Base-by-base conservation (phyloP, 495 filamentous ascomycete genomes). In the Clohesyomyces aquaticus region DNA sequence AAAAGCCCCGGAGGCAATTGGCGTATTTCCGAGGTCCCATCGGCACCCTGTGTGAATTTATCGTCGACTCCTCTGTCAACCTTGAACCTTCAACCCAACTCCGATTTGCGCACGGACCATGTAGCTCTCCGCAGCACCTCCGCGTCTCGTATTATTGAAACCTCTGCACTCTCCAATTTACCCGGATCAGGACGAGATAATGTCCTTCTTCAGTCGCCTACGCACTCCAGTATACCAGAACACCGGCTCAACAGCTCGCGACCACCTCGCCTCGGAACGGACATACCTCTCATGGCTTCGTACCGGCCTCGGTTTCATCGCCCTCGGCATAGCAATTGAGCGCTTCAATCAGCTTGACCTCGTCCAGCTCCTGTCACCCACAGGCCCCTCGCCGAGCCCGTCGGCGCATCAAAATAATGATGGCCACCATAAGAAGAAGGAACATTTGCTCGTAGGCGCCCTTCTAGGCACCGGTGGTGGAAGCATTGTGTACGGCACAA, bases 271-370 rank as follows among this genome's bases (percentile, higher is more conserved):
- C 61, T 78, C 78, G 63, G 81, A 84, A 70, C 78, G 81, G 2
- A 84, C 81, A n/a, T 83, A 81, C 64, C 75, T 84, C 11, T 77
- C 80, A 45, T 83, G 79, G 80, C 78, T 77, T 1, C 76, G 80
- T 18, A 81, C 79, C 47, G 80, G 79, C n/a, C 78, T 84, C 12
- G 80, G 77, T 19, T 82, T 83, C 64, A 77, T 82, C 59, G 79
- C 77, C 4, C 74, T 84, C 3, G 80, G 80, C 4, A 72, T 84
- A 16, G 79, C 56, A 19, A 57, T 57, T 43, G 55, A 57, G 55
- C 55, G 55, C 43, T 61, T 66, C 51, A 55, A 46, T 29, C 56
- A 66, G 43, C 63, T 66, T 26, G 63, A 66, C 27, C 28, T 61
- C 25, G 8, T 29, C 4, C n/a, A 46, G 21, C 41, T 54, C 21